Evolutionary conservation across 805 yeast species (phyloP).

Genomic region (Barnettozyma siamensis): DNA sequence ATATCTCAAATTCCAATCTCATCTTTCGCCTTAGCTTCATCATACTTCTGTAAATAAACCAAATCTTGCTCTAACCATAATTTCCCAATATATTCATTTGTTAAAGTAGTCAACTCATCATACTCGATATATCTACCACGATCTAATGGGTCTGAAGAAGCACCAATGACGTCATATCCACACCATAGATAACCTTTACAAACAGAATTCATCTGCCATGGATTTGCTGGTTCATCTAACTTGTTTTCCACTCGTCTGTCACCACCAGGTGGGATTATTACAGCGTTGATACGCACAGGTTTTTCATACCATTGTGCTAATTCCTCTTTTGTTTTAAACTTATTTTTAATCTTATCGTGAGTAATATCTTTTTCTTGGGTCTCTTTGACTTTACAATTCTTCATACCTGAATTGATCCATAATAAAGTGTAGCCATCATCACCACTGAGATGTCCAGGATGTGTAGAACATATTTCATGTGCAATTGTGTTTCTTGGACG

Average conservation of each 20-base stretch:
- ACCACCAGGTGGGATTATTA: conserved; percentile 45
- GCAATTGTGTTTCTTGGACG: conserved; percentile 16
- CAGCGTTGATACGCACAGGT: conserved; percentile 39
- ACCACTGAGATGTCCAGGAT: conserved; percentile 54
- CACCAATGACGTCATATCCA: conserved; percentile 51
- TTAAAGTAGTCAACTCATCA: conserved; percentile 19
- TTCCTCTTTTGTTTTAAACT: conserved; percentile 4
- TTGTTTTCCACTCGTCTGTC: conserved; percentile 23
- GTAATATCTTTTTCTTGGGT: conserved; percentile 28
- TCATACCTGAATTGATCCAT: conserved; percentile 62
- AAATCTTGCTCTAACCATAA: conserved; percentile 25
- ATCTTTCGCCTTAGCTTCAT: conserved; percentile 7
- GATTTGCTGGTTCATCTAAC: conserved; percentile 40
- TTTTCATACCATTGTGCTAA: conserved; percentile 26
- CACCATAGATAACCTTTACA: conserved; percentile 58
- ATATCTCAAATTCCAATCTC: too few relatives aligned
- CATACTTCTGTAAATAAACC: conserved; percentile 17
- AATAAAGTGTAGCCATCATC: conserved; percentile 39
- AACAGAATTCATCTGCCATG: conserved; percentile 46
- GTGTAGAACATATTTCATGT: conserved; percentile 50
- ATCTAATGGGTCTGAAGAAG: conserved; percentile 19
- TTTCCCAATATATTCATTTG: conserved; percentile 24
- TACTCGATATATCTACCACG: conserved; percentile 23
- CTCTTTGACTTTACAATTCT: conserved; percentile 37
- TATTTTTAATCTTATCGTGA: conserved; percentile 27